phyloP scores from a whole-genome alignment of 2,329 filamentous ascomycete genomes.

The Colletotrichum neosansevieriae region DNA sequence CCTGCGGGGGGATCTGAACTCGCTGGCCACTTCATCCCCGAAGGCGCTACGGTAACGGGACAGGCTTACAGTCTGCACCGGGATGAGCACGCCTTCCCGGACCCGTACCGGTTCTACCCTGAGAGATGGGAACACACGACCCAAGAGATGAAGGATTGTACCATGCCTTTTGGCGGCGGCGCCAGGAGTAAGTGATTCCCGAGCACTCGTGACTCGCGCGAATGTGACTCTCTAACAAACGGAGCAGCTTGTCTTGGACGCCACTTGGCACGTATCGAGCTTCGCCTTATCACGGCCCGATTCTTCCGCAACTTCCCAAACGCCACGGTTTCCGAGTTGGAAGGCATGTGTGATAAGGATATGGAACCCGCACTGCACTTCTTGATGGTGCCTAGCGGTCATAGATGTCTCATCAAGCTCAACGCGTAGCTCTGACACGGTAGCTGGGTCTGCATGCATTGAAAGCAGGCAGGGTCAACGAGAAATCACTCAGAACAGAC shows the following conservation, averaged over 20 bases:
- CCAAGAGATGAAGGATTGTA: constrained; percentile 60
- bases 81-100: constrained; percentile 53
- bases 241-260: constrained; percentile 62
- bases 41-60: constrained; percentile 53
- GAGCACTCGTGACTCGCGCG: too few species aligned
- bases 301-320: constrained; percentile 64
- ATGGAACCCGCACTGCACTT: constrained; percentile 52
- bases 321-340: constrained; percentile 44
- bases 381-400: constrained; percentile 47
- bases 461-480: background rate
- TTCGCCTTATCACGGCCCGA: constrained; percentile 62
- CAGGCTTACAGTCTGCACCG: constrained; percentile 62
- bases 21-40: constrained; percentile 54
- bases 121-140: constrained; percentile 26
- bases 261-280: constrained; percentile 69
- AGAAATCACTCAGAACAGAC: too few species aligned
- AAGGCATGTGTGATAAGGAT: constrained; percentile 52
- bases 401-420: constrained; percentile 48
- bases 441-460: background rate
- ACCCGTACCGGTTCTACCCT: constrained; percentile 49
- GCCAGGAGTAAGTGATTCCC: constrained; percentile 30
- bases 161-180: constrained; percentile 66
- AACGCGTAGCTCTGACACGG: background rate
- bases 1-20: constrained; percentile 55
- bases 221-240: background rate